Conservation (phyloP, 257 asterid species). For the Salvia miltiorrhiza region DNA sequence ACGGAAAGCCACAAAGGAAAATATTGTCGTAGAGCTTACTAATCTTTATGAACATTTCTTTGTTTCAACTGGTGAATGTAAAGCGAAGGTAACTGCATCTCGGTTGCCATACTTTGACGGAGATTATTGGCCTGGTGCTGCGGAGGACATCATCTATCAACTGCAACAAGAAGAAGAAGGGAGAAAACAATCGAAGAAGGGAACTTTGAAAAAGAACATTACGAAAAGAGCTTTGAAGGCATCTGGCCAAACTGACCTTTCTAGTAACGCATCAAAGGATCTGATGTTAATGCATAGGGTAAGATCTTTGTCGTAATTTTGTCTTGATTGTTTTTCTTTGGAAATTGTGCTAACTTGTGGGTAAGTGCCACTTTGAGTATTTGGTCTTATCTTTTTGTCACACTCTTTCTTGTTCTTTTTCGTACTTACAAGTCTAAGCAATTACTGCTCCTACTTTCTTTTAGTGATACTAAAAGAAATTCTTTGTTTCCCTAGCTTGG, state of each 20-base stretch:
- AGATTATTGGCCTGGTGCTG: slow-evolving; percentile 99
- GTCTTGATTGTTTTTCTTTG: background rate
- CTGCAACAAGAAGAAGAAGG: slow-evolving; percentile 96
- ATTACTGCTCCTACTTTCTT: background rate
- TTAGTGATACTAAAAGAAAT: slow-evolving; percentile 14
- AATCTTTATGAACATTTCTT: slow-evolving; percentile 90
- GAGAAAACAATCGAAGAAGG: slow-evolving; percentile 71
- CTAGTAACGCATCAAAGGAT: slow-evolving; percentile 92
- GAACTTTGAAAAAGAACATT: slow-evolving; percentile 62
- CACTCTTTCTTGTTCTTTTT: background rate
- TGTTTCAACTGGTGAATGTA: slow-evolving; percentile 74
- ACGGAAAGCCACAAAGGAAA: slow-evolving; percentile 80
- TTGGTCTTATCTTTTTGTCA: background rate
- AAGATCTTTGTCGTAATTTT: slow-evolving; percentile 23
- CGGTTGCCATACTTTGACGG: slow-evolving; percentile 98
- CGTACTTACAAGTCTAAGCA: background rate
- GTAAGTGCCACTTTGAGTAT: background rate
- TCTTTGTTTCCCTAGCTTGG: slow-evolving; percentile 69
- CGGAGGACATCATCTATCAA: slow-evolving; percentile 85
- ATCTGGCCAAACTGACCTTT: slow-evolving; percentile 94
- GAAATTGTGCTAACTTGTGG: background rate
- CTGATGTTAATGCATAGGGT: slow-evolving; percentile 86
- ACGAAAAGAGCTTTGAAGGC: slow-evolving; percentile 91
- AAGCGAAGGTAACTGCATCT: slow-evolving; percentile 92
- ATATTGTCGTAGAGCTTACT: slow-evolving; percentile 78